Evolutionary conservation across 148 eudicot species (phyloP).

Genomic region (Amaranthus cruentus): DNA sequence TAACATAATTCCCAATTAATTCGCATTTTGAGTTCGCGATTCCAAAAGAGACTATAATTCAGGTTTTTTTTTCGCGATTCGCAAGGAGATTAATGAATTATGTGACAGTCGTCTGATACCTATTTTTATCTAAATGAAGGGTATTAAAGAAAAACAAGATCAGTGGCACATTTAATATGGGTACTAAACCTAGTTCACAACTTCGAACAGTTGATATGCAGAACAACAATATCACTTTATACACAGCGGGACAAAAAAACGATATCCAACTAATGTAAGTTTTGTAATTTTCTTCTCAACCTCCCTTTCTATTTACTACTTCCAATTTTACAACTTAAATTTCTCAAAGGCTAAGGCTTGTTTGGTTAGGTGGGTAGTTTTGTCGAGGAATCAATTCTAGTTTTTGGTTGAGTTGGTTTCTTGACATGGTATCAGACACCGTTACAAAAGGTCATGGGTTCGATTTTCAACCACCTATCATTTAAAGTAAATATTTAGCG

Average conservation of each 20-base stretch:
- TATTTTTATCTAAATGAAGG: constrained; percentile 22
- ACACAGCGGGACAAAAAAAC: constrained; percentile 18
- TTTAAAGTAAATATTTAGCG: no score
- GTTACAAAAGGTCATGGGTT: no score
- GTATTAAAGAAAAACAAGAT: constrained; percentile 42
- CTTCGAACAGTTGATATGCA: constrained; percentile 57
- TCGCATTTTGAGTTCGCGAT: no score
- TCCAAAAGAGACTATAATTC: no score
- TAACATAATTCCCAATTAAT: neutral
- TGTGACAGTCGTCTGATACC: neutral
- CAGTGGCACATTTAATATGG: constrained; percentile 55
- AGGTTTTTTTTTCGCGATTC: no score
- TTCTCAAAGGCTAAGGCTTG: neutral
- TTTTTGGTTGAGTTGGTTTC: no score
- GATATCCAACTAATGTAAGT: constrained; percentile 38
- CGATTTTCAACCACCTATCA: no score
- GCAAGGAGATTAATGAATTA: neutral
- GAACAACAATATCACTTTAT: constrained; percentile 40
- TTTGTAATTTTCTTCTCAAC: neutral
- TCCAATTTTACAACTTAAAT: neutral
- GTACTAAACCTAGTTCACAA: constrained; percentile 39
- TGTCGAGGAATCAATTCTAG: no score
- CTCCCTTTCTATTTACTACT: neutral
- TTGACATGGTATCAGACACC: no score
- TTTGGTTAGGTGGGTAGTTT: neutral